Conservation (phyloP, 768 basidiomycete species). For the Lactifluus volemus region DNA sequence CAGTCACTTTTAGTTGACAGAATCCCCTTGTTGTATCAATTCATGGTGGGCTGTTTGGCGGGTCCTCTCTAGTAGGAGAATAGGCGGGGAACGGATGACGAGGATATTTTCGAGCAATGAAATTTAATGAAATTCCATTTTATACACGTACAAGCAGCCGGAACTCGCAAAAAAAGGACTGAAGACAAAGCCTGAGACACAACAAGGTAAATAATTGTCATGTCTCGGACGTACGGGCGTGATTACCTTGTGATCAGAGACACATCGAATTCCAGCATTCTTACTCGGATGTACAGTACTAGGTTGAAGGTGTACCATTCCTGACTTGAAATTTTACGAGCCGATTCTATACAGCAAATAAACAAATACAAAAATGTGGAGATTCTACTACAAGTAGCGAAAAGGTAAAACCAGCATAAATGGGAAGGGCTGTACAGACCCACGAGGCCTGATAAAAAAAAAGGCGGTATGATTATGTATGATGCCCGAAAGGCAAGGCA, state of each 20-base stretch:
- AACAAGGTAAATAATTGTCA: too few relatives aligned
- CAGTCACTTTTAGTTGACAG: not conserved
- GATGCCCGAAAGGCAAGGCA: not conserved
- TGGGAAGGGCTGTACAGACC: not conserved
- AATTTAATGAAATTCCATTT: too few relatives aligned
- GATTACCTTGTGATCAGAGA: too few relatives aligned
- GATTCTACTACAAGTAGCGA: conserved; percentile 16
- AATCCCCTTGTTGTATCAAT: not conserved
- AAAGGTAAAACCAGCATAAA: conserved; percentile 1
- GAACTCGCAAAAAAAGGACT: too few relatives aligned
- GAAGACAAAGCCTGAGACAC: too few relatives aligned
- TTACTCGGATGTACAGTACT: not conserved
- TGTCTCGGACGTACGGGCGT: too few relatives aligned
- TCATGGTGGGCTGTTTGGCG: not conserved
- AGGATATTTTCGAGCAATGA: too few relatives aligned
- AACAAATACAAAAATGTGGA: conserved; percentile 15
- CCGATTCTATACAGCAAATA: conserved; percentile 18
- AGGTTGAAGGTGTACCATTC: conserved; percentile 7
- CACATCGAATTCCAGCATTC: too few relatives aligned
- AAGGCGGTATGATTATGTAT: not conserved
- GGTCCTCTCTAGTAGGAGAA: not conserved
- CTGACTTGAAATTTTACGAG: conserved; percentile 4
- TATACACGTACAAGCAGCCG: too few relatives aligned
- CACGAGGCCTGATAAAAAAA: not conserved
- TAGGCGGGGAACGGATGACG: too few relatives aligned